Base-by-base conservation (phyloP, 805 yeast genomes). In the Vanderwaltozyma verrucispora region DNA sequence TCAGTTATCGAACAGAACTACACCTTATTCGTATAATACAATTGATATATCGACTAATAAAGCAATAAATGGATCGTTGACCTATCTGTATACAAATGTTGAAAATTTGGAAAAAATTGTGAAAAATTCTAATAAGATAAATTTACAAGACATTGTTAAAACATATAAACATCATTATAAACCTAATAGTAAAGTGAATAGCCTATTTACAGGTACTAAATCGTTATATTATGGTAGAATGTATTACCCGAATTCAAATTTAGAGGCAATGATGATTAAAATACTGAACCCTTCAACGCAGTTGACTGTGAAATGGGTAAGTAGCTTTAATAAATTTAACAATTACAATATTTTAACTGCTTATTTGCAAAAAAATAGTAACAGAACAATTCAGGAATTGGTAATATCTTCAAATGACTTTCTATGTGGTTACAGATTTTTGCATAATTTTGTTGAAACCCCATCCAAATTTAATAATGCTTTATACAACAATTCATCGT, bases 201-300 rank as follows among this genome's bases (percentile, higher is more conserved):
- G 9, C 29, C 32, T 36, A 45, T 36, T 43, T 17, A 48, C 37
- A 5, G 59, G 60, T 8, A 33, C 47, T 8, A 61, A 68, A 26
- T 64, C 77, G 0, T 63, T 89, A 13, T 59, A 81, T 25, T 89
- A 85, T 56, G 97, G 97, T 1, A 68, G 89, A 45, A 73, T 92
- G 77, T 83, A 80, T 51, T 77, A 89, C 43, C 97, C 98, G 0
- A 82, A 85, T 2, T 77, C 84, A 14, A 78, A 81, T 7, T 62
- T 92, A 2, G 97, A 89, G 57, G 95, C 95, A 1, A 79, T 92
- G 89, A 46, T 78, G 7, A 74, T 86, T 29, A 74, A 80, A 44
- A 64, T 85, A 38, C 50, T 84, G 14, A 65, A 79, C 0, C 59
- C 70, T 5, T 63, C 65, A 19, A 67, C 83, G 2, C 95, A 85